phyloP scores from a whole-genome alignment of 2,329 filamentous ascomycete species.

The Rachicladosporium sp. region DNA sequence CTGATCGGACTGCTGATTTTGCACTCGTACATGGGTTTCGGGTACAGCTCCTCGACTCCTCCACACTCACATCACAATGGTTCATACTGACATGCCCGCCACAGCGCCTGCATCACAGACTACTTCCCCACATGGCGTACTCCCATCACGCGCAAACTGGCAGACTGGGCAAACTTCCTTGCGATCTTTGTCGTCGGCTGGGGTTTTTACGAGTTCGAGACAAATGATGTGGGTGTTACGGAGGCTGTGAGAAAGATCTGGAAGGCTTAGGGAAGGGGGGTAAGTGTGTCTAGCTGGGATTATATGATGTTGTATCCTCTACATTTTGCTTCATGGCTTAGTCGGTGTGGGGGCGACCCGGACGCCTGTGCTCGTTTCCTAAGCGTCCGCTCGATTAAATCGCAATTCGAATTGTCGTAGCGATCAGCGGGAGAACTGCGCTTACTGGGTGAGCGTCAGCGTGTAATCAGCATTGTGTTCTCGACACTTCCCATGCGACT shows the following conservation, averaged over 20 bases:
- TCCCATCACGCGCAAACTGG: conserved; percentile 53
- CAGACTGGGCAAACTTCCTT: conserved; percentile 66
- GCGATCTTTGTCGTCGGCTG: conserved; percentile 72
- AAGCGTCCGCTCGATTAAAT: too few species aligned
- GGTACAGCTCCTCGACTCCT: conserved; percentile 38
- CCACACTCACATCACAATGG: not conserved
- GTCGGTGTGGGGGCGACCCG: too few species aligned
- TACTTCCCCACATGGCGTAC: conserved; percentile 68
- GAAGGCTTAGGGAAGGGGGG: conserved; percentile 48
- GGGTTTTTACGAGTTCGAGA: conserved; percentile 97
- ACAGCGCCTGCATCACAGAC: conserved; percentile 65
- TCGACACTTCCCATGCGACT: too few species aligned
- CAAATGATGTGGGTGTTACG: conserved; percentile 89
- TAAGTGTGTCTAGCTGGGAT: too few species aligned
- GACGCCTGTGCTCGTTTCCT: too few species aligned
- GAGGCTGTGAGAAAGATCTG: conserved; percentile 82
- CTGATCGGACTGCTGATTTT: conserved; percentile 73
- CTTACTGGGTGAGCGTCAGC: too few species aligned
- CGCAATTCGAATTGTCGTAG: too few species aligned
- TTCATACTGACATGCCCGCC: not conserved
- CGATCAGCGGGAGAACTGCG: too few species aligned
- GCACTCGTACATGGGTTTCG: conserved; percentile 92
- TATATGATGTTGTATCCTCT: too few species aligned
- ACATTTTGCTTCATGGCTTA: too few species aligned
- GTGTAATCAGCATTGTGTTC: too few species aligned